phyloP scores from a whole-genome alignment of 2,329 filamentous ascomycete species.

The Penicillium concentricum region DNA sequence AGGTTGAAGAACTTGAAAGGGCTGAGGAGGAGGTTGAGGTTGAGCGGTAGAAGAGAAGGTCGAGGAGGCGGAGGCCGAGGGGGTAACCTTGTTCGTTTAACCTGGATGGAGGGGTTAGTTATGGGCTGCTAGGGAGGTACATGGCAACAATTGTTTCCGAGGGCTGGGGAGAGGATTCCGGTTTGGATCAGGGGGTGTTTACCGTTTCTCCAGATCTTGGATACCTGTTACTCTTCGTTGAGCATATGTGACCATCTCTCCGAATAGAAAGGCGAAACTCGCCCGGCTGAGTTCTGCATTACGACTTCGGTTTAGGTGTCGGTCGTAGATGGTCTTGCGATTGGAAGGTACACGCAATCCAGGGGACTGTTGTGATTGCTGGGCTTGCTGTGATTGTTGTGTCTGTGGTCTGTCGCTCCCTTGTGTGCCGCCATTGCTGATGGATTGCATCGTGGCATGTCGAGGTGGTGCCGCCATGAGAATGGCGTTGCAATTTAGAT shows the following conservation, averaged over 20 bases:
- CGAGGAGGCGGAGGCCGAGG: conserved; percentile 88
- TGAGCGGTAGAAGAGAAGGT: conserved; percentile 86
- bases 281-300: conserved; percentile 87
- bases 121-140: neutral
- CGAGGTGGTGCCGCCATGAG: conserved; percentile 32
- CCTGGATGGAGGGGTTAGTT: conserved; percentile 45
- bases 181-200: conserved; percentile 11
- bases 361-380: conserved; percentile 44
- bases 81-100: conserved; percentile 90
- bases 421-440: conserved; percentile 28
- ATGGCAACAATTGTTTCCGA: neutral
- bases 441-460: conserved; percentile 34
- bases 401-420: conserved; percentile 14
- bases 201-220: conserved; percentile 90
- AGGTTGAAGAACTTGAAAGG: conserved; percentile 77
- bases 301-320: conserved; percentile 85
- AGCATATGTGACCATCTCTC: conserved; percentile 94
- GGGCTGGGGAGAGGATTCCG: neutral
- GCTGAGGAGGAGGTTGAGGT: conserved; percentile 79
- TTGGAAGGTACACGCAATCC: conserved; percentile 83
- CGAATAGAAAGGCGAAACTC: conserved; percentile 93
- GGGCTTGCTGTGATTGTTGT: conserved; percentile 5
- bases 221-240: conserved; percentile 88
- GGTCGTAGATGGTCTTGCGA: conserved; percentile 97
- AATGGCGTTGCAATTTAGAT: conserved; percentile 1